These are phyloP conservation scores for Linderina pennispora DNA, from an alignment of 192 early-diverging fungal genomes.

Conservation along the genomic window DNA sequence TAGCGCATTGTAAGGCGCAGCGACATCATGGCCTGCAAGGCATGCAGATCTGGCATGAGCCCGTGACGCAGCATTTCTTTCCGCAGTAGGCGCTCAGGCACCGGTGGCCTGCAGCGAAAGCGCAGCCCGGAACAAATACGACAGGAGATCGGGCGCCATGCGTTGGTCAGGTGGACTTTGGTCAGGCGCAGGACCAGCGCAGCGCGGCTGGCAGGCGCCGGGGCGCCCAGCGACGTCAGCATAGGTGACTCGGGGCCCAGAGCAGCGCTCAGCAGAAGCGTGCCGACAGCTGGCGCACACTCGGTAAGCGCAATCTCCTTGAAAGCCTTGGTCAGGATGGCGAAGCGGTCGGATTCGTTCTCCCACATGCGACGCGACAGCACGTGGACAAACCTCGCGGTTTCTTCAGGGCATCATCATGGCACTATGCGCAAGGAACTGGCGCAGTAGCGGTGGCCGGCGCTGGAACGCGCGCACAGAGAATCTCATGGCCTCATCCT, in stretches of 20 bases:
- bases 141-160: too few relatives aligned
- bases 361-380: conserved; percentile 17
- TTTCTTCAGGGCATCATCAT: conserved; percentile 6
- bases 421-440: too few relatives aligned
- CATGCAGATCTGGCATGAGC: conserved; percentile 5
- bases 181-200: too few relatives aligned
- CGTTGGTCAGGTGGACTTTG: too few relatives aligned
- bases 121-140: conserved; percentile 17
- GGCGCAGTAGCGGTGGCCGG: too few relatives aligned
- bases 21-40: conserved; percentile 8
- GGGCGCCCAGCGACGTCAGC: conserved; percentile 13
- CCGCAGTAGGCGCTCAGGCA: conserved; percentile 19
- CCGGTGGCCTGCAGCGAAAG: conserved; percentile 7
- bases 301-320: conserved; percentile 1
- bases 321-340: conserved; percentile 11
- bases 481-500: conserved; percentile 12
- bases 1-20: conserved; percentile 7
- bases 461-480: conserved; percentile 3
- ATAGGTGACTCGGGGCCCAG: conserved; percentile 14
- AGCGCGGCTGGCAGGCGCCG: conserved; percentile 8
- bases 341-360: conserved; percentile 7
- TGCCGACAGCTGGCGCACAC: conserved; percentile 12
- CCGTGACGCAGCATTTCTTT: conserved; percentile 30
- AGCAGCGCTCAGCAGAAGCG: conserved; percentile 11
- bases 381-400: conserved; percentile 14